Base-by-base conservation (phyloP, 768 basidiomycete species). In the Russula griseocarnosa region DNA sequence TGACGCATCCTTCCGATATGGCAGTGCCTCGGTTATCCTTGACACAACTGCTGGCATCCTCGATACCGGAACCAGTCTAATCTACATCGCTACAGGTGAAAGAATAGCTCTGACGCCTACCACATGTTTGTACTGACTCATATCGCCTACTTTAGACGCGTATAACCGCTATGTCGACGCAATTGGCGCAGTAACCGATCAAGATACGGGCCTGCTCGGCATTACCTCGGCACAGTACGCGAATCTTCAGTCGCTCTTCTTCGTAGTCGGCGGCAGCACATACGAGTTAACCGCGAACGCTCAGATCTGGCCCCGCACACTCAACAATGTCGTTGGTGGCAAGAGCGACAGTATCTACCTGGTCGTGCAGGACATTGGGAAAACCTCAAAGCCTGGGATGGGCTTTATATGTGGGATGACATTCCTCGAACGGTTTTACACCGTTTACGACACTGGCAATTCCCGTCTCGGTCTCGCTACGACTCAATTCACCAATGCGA, bases 341-440 rank as follows among this genome's bases (percentile, higher is more conserved):
- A 30, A 30, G 30, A 30, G 30, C 5, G 30, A 30, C 30, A 30
- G 30, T 30, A 28, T 28, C 5, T 28, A 28, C 28, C 28, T 28
- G 5, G 28, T 28, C 28, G 28, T 28, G 28, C 28, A 28, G 28
- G 28, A 28, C 28, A 28, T 28, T 28, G 28, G 28, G 5, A 2
- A 28, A 28, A 5, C 28, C 28, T 28, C 28, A 28, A 2, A 28
- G 28, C 5, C 28, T 28, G 28, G 28, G 3, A 72, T 85, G 22
- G 82, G 83, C 74, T 83, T 85, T 66, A 77, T 86, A 71, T 79
- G 83, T 71, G 82, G 84, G 16, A 77, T 75, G 69, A 69, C 73
- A 5, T 85, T 83, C 78, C 75, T 85, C 30, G 79, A 83, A 72
- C 83, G 86, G 18, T 87, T 84, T 79, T 87, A 87, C 75, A 77